These are phyloP conservation scores for Acer negundo DNA, from an alignment of 345 rosid species.

Conservation along the genomic window DNA sequence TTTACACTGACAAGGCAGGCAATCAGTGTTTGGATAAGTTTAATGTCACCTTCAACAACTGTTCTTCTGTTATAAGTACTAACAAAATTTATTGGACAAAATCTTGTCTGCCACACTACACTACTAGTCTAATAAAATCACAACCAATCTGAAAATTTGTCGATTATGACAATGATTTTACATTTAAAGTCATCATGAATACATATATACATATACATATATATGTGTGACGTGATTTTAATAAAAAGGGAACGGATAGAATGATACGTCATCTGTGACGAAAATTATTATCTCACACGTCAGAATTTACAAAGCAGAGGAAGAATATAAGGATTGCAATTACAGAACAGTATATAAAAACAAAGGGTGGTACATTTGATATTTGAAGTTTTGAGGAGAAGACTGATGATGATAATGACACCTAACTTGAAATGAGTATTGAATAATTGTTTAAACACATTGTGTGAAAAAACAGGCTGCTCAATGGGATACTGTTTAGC, in stretches of 20 bases:
- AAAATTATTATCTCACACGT: too few species aligned
- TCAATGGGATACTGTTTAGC: neutral
- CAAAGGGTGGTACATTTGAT: neutral
- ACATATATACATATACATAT: too few species aligned
- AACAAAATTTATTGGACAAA: neutral
- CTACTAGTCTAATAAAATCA: too few species aligned
- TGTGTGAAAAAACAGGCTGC: neutral
- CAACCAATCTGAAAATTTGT: too few species aligned
- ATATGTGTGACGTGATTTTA: too few species aligned
- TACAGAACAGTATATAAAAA: neutral
- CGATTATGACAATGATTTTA: too few species aligned
- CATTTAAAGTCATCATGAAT: too few species aligned
- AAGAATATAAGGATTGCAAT: neutral
- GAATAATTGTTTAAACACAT: neutral
- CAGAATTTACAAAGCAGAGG: neutral
- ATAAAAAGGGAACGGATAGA: too few species aligned
- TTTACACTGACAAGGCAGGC: neutral
- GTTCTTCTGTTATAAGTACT: neutral
- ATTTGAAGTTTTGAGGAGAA: neutral
- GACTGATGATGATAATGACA: too few species aligned
- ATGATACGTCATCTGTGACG: too few species aligned
- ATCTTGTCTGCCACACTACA: too few species aligned
- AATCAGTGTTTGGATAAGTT: slow-evolving; percentile 37
- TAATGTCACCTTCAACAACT: slow-evolving; percentile 26
- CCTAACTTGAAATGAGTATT: neutral